Base-by-base conservation (phyloP, 2,329 filamentous ascomycete species). In the Hymenoscyphus repandus region DNA sequence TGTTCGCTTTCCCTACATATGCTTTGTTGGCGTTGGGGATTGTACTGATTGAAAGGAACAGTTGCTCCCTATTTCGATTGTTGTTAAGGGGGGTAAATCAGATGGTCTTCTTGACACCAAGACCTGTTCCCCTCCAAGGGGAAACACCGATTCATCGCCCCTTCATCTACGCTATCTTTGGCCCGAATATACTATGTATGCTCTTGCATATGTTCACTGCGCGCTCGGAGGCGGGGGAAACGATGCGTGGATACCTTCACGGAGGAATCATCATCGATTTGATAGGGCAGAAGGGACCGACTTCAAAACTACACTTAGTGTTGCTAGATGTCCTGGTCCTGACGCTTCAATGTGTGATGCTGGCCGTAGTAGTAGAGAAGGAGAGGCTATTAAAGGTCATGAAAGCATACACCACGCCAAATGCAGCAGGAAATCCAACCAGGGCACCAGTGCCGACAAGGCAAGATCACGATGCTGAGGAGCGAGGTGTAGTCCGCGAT, bases 261-360 rank as follows among this genome's bases (percentile, higher is more conserved):
- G 83, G 83, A 20, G 83, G 83, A 32, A 71, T 86, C 45, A 72
- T 86, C 20, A 76, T 86, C 58, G 83, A 87, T 62, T 83, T 87
- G 58, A 74, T 87, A 58, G 83, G 83, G 12, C 83, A 87, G 64
- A 77, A 76, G 57, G 79, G 82, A 3, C 79, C 83, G 1, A 73
- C 75, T 1, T 82, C 79, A 20, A 74, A 74, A 55, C 60, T 79
- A 13, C 74, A 77, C 45, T 74, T 85, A 41, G 56, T 85, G 5
- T 60, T 78, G 2, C 66, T 80, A 39, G 83, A 87, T 63, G 20
- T 78, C 6, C 59, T 79, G 30, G 72, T 86, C 6, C 60, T 85
- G 36, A 68, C 65, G 1, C 59, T 85, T 12, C 83, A 87, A 64
- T 80, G 79, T 55, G 64, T 85, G 39, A 84, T 86, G 82, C 66